These are phyloP conservation scores for Citrus inodora DNA, from an alignment of 345 rosid species.

Conservation along the genomic window DNA sequence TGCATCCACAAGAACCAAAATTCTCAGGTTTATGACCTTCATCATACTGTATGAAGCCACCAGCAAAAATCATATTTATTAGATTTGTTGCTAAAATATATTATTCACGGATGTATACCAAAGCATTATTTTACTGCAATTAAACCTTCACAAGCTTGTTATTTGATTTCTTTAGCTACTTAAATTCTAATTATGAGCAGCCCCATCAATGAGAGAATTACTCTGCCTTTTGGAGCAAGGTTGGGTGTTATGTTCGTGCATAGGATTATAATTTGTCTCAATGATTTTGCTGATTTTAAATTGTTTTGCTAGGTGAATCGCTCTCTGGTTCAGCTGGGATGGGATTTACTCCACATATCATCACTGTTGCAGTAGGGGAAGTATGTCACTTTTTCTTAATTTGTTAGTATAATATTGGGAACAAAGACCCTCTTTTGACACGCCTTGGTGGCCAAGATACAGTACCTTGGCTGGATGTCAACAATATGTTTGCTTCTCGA, in stretches of 20 bases:
- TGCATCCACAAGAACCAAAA: background rate
- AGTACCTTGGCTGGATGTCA: background rate
- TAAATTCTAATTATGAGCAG: background rate
- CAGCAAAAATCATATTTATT: background rate
- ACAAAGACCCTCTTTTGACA: background rate
- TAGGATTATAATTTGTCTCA: background rate
- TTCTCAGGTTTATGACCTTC: background rate
- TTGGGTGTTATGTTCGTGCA: background rate
- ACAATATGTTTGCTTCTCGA: background rate
- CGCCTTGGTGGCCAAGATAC: background rate
- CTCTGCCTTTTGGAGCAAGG: background rate
- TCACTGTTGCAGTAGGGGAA: constrained; percentile 73
- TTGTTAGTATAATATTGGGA: background rate
- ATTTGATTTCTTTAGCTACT: constrained; percentile 4
- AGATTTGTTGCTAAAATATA: too few relatives aligned
- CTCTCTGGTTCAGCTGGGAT: constrained; percentile 75
- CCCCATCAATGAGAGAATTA: background rate
- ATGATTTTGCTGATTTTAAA: constrained; percentile 18
- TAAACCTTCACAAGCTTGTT: constrained; percentile 3
- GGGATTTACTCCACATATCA: constrained; percentile 78
- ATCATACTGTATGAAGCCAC: background rate
- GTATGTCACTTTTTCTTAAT: constrained; percentile 36
- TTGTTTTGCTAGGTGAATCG: constrained; percentile 56
- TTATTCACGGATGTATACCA: background rate
- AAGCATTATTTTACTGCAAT: background rate